These are phyloP conservation scores for Saccharomyces hybrid DNA, from an alignment of 1,139 yeast genomes.

Conservation along the genomic window DNA sequence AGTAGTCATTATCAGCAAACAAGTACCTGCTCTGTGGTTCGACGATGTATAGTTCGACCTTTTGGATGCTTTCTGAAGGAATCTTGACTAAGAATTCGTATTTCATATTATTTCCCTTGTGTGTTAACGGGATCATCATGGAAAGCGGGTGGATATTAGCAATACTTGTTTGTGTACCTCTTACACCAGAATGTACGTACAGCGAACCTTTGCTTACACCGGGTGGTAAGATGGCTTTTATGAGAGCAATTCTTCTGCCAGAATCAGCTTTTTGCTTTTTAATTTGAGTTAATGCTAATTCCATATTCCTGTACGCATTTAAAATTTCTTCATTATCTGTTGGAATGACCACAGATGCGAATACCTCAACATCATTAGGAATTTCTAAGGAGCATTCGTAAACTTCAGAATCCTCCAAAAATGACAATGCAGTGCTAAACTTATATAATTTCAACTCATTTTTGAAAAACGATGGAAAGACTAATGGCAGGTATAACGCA, in stretches of 20 bases:
- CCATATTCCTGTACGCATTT: conserved; percentile 34
- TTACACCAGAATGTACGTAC: conserved; percentile 65
- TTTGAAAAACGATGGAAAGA: conserved; percentile 70
- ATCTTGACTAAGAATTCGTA: conserved; percentile 63
- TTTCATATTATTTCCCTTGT: conserved; percentile 55
- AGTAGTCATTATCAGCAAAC: conserved; percentile 49
- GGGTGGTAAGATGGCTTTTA: conserved; percentile 76
- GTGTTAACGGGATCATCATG: conserved; percentile 69
- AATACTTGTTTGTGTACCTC: conserved; percentile 53
- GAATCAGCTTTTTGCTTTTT: conserved; percentile 51
- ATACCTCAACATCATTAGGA: conserved; percentile 62
- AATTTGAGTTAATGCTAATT: conserved; percentile 63
- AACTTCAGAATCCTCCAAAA: conserved; percentile 64
- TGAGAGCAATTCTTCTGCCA: conserved; percentile 52
- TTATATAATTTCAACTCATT: conserved; percentile 52
- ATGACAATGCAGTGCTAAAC: conserved; percentile 70
- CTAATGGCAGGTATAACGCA: conserved; percentile 74
- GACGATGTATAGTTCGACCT: conserved; percentile 68
- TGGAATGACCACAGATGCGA: conserved; percentile 32
- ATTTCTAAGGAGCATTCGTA: conserved; percentile 69
- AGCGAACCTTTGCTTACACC: conserved; percentile 61
- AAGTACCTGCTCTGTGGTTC: conserved; percentile 75
- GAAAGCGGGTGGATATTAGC: conserved; percentile 63
- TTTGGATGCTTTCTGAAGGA: conserved; percentile 61
- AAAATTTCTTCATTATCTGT: conserved; percentile 10